These are phyloP conservation scores for Aspergillus uvarum DNA, from an alignment of 2,329 filamentous ascomycete genomes.

Conservation along the genomic window DNA sequence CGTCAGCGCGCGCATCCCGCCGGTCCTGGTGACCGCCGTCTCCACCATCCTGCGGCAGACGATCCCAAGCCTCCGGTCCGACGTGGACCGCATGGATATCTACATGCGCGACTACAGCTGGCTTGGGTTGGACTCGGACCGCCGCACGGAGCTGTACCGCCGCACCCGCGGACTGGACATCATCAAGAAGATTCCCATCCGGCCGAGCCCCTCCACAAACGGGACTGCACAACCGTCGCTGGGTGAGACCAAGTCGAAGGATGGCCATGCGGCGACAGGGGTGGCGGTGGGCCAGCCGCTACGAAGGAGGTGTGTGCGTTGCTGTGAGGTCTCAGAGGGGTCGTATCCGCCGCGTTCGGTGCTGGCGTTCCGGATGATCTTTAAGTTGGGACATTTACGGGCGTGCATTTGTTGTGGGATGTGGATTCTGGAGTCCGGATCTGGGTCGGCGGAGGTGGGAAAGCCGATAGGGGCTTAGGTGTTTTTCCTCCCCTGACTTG, in stretches of 20 bases:
- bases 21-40: slow-evolving; percentile 51
- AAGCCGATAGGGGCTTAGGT: background rate
- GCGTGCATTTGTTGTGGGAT: slow-evolving; percentile 44
- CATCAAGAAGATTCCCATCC: slow-evolving; percentile 50
- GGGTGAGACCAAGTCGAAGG: background rate
- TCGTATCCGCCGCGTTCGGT: slow-evolving; percentile 41
- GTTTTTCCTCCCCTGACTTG: too few species aligned
- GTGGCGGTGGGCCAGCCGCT: background rate
- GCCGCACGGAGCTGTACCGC: slow-evolving; percentile 59
- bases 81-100: slow-evolving; percentile 65
- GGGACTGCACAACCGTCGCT: too few species aligned
- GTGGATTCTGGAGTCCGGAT: slow-evolving; percentile 37
- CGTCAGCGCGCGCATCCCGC: slow-evolving; percentile 53
- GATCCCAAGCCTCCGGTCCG: slow-evolving; percentile 57
- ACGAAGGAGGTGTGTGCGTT: slow-evolving; percentile 57
- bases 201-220: background rate
- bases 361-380: slow-evolving; percentile 38
- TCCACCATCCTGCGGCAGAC: slow-evolving; percentile 49
- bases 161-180: slow-evolving; percentile 60
- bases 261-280: background rate
- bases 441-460: slow-evolving; percentile 7
- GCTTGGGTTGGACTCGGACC: slow-evolving; percentile 64
- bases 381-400: slow-evolving; percentile 37
- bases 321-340: slow-evolving; percentile 66
- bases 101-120: slow-evolving; percentile 72